A percentile compares a stretch with the other conserved stretches of the same genome.
Conservation (phyloP, 352 stramenopile genomes). For the Peronospora destructor region DNA sequence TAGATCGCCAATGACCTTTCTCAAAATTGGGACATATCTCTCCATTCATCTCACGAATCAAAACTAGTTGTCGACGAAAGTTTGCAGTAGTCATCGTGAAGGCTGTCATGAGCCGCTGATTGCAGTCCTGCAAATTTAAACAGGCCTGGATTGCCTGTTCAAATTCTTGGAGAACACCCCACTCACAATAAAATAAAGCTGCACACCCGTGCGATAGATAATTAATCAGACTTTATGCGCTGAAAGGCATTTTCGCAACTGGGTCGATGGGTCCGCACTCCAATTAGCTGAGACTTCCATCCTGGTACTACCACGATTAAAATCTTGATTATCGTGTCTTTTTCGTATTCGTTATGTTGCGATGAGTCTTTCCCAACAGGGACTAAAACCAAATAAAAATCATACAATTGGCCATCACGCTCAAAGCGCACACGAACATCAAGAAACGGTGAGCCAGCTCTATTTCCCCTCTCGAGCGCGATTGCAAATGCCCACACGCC, state of each 20-base stretch:
- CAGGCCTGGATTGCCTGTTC: constrained; percentile 18
- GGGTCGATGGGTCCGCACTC: constrained; percentile 13
- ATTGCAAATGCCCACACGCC: too few relatives aligned
- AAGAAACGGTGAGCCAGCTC: too few relatives aligned
- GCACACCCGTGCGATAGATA: background rate
- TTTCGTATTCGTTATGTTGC: too few relatives aligned
- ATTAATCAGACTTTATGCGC: constrained; percentile 8
- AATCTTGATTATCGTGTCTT: too few relatives aligned
- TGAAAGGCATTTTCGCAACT: constrained; percentile 14
- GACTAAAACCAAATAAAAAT: too few relatives aligned
- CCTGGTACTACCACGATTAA: constrained; percentile 4
- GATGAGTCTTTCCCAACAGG: too few relatives aligned
- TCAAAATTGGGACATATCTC: constrained; percentile 24
- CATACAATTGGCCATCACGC: too few relatives aligned
- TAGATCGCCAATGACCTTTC: constrained; percentile 23
- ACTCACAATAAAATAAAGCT: constrained; percentile 7
- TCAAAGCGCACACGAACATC: too few relatives aligned
- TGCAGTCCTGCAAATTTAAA: constrained; percentile 24
- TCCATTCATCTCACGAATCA: constrained; percentile 26
- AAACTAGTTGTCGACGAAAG: constrained; percentile 15
- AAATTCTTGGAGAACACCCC: constrained; percentile 12
- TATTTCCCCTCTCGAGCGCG: too few relatives aligned
- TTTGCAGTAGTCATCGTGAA: constrained; percentile 17
- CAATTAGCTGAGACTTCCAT: constrained; percentile 21
- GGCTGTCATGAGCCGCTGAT: constrained; percentile 15